A percentile compares a stretch with the other conserved stretches of the same genome.
These are phyloP conservation scores for Guadua angustifolia DNA, from an alignment of 176 grass and related monocot genomes.

Conservation along the genomic window DNA sequence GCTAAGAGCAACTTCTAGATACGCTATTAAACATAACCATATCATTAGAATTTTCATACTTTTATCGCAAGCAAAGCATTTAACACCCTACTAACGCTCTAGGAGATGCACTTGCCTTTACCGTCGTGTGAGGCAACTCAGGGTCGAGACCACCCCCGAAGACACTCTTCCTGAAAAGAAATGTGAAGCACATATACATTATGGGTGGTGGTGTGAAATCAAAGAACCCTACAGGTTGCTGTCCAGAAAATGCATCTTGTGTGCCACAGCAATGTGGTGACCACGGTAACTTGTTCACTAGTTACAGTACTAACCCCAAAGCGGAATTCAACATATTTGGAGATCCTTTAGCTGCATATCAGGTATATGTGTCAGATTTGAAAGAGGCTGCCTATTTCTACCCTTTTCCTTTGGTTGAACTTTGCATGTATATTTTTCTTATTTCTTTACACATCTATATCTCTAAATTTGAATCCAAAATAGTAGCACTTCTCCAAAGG, in stretches of 20 bases:
- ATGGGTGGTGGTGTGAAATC: constrained; percentile 89
- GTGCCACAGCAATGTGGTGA: constrained; percentile 66
- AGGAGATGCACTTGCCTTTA: no score
- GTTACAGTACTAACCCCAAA: constrained; percentile 69
- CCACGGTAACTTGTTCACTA: constrained; percentile 80
- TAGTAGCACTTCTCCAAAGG: not conserved
- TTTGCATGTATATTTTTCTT: not conserved
- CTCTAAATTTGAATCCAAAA: not conserved
- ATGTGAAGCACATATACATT: constrained; percentile 88
- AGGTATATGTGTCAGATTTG: constrained; percentile 50
- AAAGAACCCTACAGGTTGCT: constrained; percentile 81
- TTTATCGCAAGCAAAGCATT: no score
- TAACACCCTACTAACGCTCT: no score
- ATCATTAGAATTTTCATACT: no score
- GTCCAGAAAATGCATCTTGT: constrained; percentile 59
- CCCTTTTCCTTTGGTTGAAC: constrained; percentile 5
- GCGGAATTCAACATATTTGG: constrained; percentile 89
- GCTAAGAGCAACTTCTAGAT: no score
- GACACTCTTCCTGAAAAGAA: no score
- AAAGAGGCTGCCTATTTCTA: not conserved
- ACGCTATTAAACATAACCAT: no score
- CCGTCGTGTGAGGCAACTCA: no score
- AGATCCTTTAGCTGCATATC: constrained; percentile 94
- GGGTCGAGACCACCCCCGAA: no score
- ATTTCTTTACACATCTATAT: constrained; percentile 10